Conservation (phyloP, 257 asterid genomes). For the Capsicum rhomboideum region DNA sequence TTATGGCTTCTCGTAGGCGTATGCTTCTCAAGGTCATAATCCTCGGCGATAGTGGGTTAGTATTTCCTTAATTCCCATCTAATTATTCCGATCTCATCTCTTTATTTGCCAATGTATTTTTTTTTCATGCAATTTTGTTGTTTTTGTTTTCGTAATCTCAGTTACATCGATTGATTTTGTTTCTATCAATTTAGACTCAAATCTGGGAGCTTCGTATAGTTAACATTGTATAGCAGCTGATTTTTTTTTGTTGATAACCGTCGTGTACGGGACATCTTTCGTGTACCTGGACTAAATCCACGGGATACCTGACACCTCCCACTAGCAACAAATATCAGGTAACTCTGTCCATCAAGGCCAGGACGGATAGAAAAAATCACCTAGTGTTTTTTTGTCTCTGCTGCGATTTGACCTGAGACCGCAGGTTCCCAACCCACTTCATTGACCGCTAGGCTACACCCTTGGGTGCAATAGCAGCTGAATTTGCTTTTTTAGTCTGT, state of each 20-base stretch:
- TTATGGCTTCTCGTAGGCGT: constrained; percentile 40
- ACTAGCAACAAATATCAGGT: too few species aligned
- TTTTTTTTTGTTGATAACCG: too few species aligned
- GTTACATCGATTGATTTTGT: neutral
- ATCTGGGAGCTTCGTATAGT: neutral
- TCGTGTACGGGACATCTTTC: too few species aligned
- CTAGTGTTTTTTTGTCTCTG: too few species aligned
- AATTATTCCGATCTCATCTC: neutral
- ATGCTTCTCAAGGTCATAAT: constrained; percentile 46
- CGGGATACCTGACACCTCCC: too few species aligned
- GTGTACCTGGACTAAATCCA: too few species aligned
- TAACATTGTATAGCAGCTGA: neutral
- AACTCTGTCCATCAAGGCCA: too few species aligned
- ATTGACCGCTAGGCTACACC: too few species aligned
- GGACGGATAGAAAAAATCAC: too few species aligned
- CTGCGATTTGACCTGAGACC: too few species aligned
- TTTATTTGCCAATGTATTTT: neutral
- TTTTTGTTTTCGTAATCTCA: neutral
- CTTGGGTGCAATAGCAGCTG: neutral
- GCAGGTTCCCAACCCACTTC: too few species aligned
- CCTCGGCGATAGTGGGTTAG: constrained; percentile 48
- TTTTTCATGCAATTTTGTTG: neutral
- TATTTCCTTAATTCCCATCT: neutral
- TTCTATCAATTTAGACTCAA: neutral
- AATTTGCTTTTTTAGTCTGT: neutral